A percentile compares a stretch with the other conserved stretches of the same genome.
Evolutionary conservation across 164 flowering plant species (phyloP).

Genomic region (Kingdonia uniflora): DNA sequence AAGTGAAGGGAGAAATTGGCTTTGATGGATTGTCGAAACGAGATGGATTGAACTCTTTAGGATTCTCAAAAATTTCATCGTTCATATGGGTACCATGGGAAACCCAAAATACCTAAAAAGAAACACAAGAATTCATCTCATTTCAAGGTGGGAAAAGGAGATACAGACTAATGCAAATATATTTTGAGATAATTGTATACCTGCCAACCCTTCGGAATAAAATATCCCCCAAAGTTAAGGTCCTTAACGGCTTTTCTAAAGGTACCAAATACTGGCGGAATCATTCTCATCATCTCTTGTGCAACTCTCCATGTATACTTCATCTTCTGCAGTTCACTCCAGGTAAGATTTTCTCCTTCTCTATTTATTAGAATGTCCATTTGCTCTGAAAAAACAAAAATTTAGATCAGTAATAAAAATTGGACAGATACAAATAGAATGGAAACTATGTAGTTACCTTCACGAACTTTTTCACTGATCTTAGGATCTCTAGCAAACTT

Average conservation of each 20-base stretch:
- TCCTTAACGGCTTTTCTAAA: constrained; percentile 13
- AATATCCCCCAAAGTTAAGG: constrained; percentile 15
- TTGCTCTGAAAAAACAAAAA: constrained; percentile 12
- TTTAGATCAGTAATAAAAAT: too few species aligned
- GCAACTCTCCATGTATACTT: constrained; percentile 22
- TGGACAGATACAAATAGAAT: too few species aligned
- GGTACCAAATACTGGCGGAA: constrained; percentile 16
- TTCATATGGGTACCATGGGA: constrained; percentile 12
- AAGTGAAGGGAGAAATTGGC: too few species aligned
- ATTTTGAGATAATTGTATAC: constrained; percentile 2
- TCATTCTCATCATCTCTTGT: constrained; percentile 19
- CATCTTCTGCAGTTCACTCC: constrained; percentile 20
- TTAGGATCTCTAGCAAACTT: constrained; percentile 13
- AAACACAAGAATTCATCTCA: neutral
- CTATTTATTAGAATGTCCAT: constrained; percentile 9
- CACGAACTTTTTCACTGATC: constrained; percentile 7
- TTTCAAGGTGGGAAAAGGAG: too few species aligned
- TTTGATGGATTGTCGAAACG: constrained; percentile 11
- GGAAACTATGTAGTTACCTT: constrained; percentile 9
- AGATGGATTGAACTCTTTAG: constrained; percentile 12
- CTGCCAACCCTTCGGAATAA: constrained; percentile 23
- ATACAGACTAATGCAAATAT: too few species aligned
- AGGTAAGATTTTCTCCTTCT: constrained; percentile 6
- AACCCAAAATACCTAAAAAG: neutral
- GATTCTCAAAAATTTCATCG: constrained; percentile 12